Evolutionary conservation across 148 eudicot species (phyloP), one percentile per base, ranked within the genome.

Genomic region (Oxyria digyna): DNA sequence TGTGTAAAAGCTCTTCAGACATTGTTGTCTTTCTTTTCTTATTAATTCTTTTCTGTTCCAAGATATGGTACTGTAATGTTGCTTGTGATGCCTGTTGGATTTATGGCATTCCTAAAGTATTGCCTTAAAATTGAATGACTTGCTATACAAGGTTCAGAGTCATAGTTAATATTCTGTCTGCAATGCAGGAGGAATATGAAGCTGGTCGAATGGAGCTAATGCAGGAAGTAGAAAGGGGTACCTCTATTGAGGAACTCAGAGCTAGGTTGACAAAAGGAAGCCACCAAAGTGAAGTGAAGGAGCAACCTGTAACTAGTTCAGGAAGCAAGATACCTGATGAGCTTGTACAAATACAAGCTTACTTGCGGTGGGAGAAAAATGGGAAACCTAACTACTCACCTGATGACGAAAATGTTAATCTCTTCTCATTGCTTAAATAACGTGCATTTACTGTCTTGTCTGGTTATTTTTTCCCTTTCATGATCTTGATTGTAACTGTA

Each of bases 121-220:
- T n/a, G n/a, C n/a, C n/a, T n/a, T n/a, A n/a, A n/a, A n/a, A n/a
- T n/a, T n/a, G n/a, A n/a, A n/a, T n/a, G n/a, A n/a, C n/a, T n/a
- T n/a, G n/a, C n/a, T n/a, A n/a, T n/a, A n/a, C n/a, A n/a, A n/a
- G n/a, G 31, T 24, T 54, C 32, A 54, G 31, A 54, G 24, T 10
- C 37, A 59, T 15, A 59, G 31, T 13, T 14, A 59, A 29, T 29
- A 59, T 14, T 37, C 20, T 50, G 11, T 50, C 26, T 62, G 70
- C 35, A 12, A 43, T 73, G 70, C 57, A 92, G 97, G 91, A 69
- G 76, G 96, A 92, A 77, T 92, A 85, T 81, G 97, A 92, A 79
- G 96, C 91, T 31, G 97, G 96, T 74, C 85, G 97, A 73, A 69
- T 72, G 55, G 96, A 92, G 78, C 81, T 92, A 69, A 23, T 77